These are phyloP conservation scores for Microdochium trichocladiopsis DNA, from an alignment of 2,329 filamentous ascomycete species.

Conservation along the genomic window DNA sequence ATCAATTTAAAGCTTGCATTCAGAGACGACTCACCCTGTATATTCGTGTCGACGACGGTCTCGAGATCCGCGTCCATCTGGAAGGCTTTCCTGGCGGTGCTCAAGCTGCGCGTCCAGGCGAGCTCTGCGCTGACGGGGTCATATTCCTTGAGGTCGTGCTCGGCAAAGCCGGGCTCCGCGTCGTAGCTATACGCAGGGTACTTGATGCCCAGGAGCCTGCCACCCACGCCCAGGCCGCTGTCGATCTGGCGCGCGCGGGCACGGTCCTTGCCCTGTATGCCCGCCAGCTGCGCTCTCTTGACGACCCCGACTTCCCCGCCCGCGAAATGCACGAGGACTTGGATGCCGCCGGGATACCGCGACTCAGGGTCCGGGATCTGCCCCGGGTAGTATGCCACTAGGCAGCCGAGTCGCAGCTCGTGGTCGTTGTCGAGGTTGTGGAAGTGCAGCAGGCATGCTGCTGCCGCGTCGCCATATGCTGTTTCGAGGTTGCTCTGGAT, in stretches of 20 bases:
- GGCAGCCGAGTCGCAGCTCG: constrained; percentile 31
- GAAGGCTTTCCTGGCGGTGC: constrained; percentile 53
- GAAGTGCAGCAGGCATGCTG: constrained; percentile 34
- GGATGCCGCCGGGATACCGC: constrained; percentile 29
- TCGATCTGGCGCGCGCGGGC: constrained; percentile 24
- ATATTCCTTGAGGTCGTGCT: constrained; percentile 62
- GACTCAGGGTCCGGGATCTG: constrained; percentile 33
- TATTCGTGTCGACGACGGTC: constrained; percentile 57
- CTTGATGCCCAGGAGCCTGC: constrained; percentile 20
- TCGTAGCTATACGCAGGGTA: constrained; percentile 34
- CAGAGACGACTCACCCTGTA: constrained; percentile 38
- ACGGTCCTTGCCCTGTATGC: constrained; percentile 35
- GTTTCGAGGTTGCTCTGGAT: constrained; percentile 2
- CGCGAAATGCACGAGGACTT: constrained; percentile 31
- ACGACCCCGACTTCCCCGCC: constrained; percentile 31
- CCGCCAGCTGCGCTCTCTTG: constrained; percentile 33
- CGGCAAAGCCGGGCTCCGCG: constrained; percentile 61
- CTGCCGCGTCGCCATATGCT: constrained; percentile 37
- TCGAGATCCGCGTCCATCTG: constrained; percentile 57
- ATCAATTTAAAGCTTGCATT: background rate
- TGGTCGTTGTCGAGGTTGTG: constrained; percentile 36
- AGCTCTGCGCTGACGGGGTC: constrained; percentile 56
- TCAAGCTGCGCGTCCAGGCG: constrained; percentile 62
- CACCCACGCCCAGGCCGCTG: constrained; percentile 28
- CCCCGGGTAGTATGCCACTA: constrained; percentile 38